phyloP scores from a whole-genome alignment of 805 yeast genomes.

The Torulaspora gathmanii region DNA sequence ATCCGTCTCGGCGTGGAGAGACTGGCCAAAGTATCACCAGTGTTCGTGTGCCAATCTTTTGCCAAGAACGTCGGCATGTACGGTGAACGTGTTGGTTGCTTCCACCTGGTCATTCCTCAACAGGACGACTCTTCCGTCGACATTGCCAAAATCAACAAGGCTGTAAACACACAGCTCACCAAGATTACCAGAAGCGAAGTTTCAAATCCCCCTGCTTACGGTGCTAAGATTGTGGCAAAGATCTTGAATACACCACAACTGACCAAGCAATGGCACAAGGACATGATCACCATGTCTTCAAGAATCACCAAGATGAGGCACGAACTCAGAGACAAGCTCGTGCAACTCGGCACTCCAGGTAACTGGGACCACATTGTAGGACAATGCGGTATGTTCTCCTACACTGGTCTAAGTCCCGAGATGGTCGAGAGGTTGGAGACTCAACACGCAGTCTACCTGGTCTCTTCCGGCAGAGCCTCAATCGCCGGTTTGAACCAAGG shows the following conservation, averaged over 20 bases:
- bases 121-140: conserved; percentile 26
- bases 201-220: conserved; percentile 93
- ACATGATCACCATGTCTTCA: conserved; percentile 79
- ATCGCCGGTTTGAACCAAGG: conserved; percentile 86
- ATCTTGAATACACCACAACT: conserved; percentile 66
- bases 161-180: conserved; percentile 71
- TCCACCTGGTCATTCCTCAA: conserved; percentile 63
- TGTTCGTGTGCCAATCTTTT: conserved; percentile 86
- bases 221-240: conserved; percentile 82
- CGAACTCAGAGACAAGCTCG: conserved; percentile 56
- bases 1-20: conserved; percentile 51
- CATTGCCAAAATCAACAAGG: conserved; percentile 43
- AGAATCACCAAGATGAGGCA: conserved; percentile 79
- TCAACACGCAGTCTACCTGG: conserved; percentile 77
- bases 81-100: conserved; percentile 95
- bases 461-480: conserved; percentile 81
- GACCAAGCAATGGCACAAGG: conserved; percentile 74
- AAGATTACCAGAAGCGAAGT: conserved; percentile 75
- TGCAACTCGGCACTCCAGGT: conserved; percentile 72
- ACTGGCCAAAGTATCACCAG: conserved; percentile 48
- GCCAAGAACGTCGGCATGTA: conserved; percentile 96
- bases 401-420: conserved; percentile 74
- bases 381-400: conserved; percentile 97
- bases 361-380: conserved; percentile 85
- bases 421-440: conserved; percentile 74